Evolutionary conservation across 352 stramenopile species (phyloP), one percentile per base, ranked within the genome.

Genomic region (Globisporangium paroecandrum): DNA sequence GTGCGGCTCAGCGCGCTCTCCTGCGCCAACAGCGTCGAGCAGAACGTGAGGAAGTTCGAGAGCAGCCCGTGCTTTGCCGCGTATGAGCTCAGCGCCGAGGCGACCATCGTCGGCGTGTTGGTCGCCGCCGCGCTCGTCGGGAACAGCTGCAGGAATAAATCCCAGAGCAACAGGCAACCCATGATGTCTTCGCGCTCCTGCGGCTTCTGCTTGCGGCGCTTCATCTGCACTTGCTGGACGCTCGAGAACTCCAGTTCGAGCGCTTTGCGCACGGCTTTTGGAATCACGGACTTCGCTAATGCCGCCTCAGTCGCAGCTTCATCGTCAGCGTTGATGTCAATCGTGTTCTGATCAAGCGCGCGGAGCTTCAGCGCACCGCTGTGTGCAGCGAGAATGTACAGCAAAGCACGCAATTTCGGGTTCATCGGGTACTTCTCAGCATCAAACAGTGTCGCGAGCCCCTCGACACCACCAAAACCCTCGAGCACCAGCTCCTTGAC

Each of bases 91-190:
- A 96, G 58, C 15, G 88, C 88, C 20, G 88, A 91, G 41, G 85
- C 82, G 5, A 91, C 69, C 61, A 93, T 81, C 15, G 65, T 74
- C 51, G 69, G 69, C 15, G 69, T 67, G 56, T 68, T 66, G 15
- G 43, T 58, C 18, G 65, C 53, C 10, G 64, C 32, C 0, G 32
- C 46, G 20, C 68, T 69, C 4, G 68, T 78, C 25, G 88, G 86
- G 68, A 96, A 94, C 4, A 94, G 71, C 68, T 93, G 88, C 4
- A 94, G 62, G 62, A 93, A 96, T 22, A 94, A 22, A 70, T 96
- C 88, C 85, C 88, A 96, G 5, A 91, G 75, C 29, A 96, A 64
- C 53, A 96, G 41, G 18, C 80, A 79, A 0, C 69, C 77, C 25
- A 84, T 72, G 7, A 90, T 72, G 46, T 89, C 81, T 36, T 91